Percentiles rank a stretch among this genome's conserved stretches.
phyloP scores from a whole-genome alignment of 306 rosid species.

The Prunus mira region DNA sequence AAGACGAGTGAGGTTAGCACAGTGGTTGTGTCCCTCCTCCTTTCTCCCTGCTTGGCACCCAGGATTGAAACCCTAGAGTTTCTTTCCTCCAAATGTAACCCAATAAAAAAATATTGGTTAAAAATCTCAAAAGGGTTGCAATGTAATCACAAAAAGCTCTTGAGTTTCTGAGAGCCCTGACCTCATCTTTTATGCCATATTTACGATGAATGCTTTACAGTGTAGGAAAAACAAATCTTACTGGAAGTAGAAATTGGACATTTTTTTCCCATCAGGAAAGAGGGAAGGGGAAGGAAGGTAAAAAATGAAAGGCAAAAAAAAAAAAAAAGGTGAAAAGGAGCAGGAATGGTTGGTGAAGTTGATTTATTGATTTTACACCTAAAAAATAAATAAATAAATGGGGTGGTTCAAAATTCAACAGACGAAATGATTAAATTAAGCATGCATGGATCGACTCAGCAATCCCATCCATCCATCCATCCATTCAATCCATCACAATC shows the following conservation, averaged over 20 bases:
- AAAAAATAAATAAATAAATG: background rate
- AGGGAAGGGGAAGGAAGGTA: background rate
- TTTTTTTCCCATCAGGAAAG: slow-evolving; percentile 12
- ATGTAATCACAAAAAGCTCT: background rate
- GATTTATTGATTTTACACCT: slow-evolving; percentile 26
- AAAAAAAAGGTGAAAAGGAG: slow-evolving; percentile 8
- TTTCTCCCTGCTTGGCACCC: too few species aligned
- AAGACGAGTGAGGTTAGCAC: too few species aligned
- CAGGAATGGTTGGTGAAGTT: slow-evolving; percentile 22
- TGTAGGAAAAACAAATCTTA: slow-evolving; percentile 42
- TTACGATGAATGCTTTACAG: slow-evolving; percentile 22
- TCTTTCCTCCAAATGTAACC: too few species aligned
- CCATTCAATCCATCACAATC: slow-evolving; percentile 53
- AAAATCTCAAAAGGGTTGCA: background rate
- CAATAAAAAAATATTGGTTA: too few species aligned
- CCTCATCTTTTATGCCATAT: slow-evolving; percentile 26
- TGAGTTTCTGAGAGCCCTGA: background rate
- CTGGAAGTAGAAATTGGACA: slow-evolving; percentile 31
- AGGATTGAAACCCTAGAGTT: background rate
- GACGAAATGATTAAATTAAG: slow-evolving; percentile 32
- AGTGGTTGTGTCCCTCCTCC: too few species aligned
- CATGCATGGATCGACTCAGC: slow-evolving; percentile 41
- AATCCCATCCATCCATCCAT: slow-evolving; percentile 57
- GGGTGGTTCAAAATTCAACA: slow-evolving; percentile 6
- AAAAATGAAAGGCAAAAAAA: too few species aligned